Evolutionary conservation across 352 stramenopile species (phyloP).

Genomic region (Globisporangium perplexum): DNA sequence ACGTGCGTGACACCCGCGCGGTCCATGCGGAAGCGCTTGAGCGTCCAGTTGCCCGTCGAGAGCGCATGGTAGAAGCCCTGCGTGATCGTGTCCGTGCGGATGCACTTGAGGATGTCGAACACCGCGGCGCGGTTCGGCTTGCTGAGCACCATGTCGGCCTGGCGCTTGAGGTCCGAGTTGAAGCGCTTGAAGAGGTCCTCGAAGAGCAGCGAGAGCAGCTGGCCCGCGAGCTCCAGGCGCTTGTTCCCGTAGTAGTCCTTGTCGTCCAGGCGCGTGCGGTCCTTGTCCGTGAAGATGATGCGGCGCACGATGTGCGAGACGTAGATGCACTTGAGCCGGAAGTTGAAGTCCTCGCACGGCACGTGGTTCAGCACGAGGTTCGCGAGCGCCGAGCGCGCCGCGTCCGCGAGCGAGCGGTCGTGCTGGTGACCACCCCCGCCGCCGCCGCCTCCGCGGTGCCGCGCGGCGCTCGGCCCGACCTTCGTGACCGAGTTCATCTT

Average conservation of each 20-base stretch:
- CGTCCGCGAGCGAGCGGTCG: constrained; percentile 85
- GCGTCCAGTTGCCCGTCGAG: constrained; percentile 97
- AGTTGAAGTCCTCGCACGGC: constrained; percentile 97
- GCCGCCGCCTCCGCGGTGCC: constrained; percentile 27
- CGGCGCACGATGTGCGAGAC: constrained; percentile 96
- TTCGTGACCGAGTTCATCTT: constrained; percentile 91
- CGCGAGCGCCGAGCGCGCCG: constrained; percentile 96
- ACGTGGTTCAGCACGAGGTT: constrained; percentile 99
- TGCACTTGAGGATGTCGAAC: constrained; percentile 98
- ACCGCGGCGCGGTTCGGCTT: constrained; percentile 97
- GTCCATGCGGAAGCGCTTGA: constrained; percentile 99
- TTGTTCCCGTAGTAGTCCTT: constrained; percentile 99
- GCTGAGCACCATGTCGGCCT: constrained; percentile 96
- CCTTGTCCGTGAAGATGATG: constrained; percentile 83
- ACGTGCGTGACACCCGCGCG: constrained; percentile 96
- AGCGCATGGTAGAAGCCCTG: constrained; percentile 88
- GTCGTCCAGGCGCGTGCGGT: constrained; percentile 92
- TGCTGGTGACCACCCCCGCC: constrained; percentile 26
- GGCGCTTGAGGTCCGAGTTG: constrained; percentile 97
- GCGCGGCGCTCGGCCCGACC: constrained; percentile 31
- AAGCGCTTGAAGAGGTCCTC: constrained; percentile 99
- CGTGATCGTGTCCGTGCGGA: constrained; percentile 97
- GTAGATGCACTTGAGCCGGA: constrained; percentile 97
- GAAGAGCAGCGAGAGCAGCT: constrained; percentile 98
- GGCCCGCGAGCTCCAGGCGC: constrained; percentile 97